Evolutionary conservation across 202 grass and related monocot genomes (phyloP).

Genomic region (Schoenoplectus tabernaemontani): DNA sequence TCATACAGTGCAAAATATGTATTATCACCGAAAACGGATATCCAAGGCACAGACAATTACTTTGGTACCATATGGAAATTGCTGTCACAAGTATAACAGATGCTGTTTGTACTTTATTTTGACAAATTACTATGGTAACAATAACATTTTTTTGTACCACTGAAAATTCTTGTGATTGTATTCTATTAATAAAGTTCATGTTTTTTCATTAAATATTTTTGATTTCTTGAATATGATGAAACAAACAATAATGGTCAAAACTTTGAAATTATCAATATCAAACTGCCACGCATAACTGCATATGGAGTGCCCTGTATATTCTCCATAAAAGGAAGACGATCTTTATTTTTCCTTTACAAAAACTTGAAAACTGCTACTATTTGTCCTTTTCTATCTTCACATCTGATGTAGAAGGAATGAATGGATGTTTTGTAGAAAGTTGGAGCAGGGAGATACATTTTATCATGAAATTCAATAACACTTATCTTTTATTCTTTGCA

Average conservation of each 20-base stretch:
- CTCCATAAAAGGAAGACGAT: neutral
- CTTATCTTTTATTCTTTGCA: conserved; percentile 35
- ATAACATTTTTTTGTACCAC: neutral
- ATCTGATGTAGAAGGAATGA: neutral
- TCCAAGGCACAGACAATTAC: neutral
- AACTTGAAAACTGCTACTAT: neutral
- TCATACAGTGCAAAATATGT: neutral
- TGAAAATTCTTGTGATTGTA: neutral
- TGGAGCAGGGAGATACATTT: neutral
- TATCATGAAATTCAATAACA: conserved; percentile 20
- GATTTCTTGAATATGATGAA: neutral
- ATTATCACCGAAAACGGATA: neutral
- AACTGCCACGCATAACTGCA: neutral
- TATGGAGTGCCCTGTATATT: neutral
- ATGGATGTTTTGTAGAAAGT: neutral
- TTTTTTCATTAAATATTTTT: neutral
- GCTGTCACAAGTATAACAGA: neutral
- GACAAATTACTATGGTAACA: neutral
- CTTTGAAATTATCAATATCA: neutral
- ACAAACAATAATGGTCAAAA: neutral
- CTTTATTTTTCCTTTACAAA: neutral
- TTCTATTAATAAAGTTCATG: neutral
- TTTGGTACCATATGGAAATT: neutral
- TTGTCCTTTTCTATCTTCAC: neutral
- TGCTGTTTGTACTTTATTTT: neutral